phyloP scores from a whole-genome alignment of 2,329 filamentous ascomycete species.

The Eutypella sp. region DNA sequence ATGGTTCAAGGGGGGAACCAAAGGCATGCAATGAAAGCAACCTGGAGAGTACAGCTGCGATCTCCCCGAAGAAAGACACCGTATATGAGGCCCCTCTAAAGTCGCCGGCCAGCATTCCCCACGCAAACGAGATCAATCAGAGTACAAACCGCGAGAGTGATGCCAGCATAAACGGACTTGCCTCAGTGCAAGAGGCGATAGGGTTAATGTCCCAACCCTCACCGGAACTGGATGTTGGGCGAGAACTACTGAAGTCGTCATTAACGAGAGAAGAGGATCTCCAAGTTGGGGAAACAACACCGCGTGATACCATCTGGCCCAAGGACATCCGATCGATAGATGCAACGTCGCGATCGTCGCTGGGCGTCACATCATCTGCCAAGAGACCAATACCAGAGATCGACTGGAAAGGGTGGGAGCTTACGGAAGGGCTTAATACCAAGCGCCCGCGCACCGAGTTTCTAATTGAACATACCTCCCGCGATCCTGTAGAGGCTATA shows the following conservation, averaged over 20 bases:
- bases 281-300: not conserved
- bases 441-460: not conserved
- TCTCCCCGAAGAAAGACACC: too few relatives aligned
- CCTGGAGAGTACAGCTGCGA: too few relatives aligned
- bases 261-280: not conserved
- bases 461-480: conserved; percentile 1
- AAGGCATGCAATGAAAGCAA: too few relatives aligned
- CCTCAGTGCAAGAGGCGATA: too few relatives aligned
- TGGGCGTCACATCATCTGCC: not conserved
- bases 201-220: not conserved
- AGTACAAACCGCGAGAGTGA: too few relatives aligned
- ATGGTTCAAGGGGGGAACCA: too few relatives aligned
- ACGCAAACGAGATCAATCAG: too few relatives aligned
- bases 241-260: not conserved
- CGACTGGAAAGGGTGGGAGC: not conserved
- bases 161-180: too few relatives aligned
- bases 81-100: too few relatives aligned
- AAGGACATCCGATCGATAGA: not conserved
- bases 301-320: not conserved
- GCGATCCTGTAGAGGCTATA: conserved; percentile 4
- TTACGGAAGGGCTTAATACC: not conserved
- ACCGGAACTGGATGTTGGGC: not conserved
- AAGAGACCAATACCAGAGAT: not conserved
- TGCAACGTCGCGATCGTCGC: not conserved
- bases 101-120: too few relatives aligned